phyloP scores from a whole-genome alignment of 306 rosid genomes.

The Neltuma alba region DNA sequence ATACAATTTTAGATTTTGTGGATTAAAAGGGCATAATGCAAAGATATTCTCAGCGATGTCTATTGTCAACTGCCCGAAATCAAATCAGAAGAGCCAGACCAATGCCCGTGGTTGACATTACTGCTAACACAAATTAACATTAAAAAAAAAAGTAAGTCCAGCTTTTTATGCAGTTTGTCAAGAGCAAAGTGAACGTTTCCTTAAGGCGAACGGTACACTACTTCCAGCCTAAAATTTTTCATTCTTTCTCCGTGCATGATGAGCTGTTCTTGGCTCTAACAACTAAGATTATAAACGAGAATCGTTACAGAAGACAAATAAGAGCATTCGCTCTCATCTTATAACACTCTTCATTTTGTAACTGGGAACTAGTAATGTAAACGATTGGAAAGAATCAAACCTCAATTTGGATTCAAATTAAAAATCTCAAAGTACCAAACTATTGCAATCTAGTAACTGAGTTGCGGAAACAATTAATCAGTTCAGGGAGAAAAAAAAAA shows the following conservation, averaged over 20 bases:
- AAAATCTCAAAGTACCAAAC: neutral
- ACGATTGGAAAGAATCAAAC: neutral
- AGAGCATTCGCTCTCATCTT: neutral
- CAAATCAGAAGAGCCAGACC: neutral
- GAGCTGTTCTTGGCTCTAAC: neutral
- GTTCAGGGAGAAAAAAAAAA: neutral
- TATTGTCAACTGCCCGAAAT: neutral
- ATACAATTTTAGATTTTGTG: neutral
- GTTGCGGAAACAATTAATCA: neutral
- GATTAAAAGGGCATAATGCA: neutral
- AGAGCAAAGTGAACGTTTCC: neutral
- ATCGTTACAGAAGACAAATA: neutral
- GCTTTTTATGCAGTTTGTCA: neutral
- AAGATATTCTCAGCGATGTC: neutral
- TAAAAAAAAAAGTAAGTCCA: neutral
- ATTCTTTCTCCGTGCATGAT: neutral
- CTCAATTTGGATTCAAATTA: neutral
- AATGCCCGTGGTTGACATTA: constrained; percentile 1
- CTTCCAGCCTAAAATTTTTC: neutral
- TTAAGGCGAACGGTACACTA: neutral
- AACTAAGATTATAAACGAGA: too few relatives aligned
- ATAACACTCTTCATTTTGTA: neutral
- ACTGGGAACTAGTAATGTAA: neutral
- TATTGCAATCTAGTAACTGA: neutral
- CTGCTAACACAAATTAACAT: neutral